A percentile compares a stretch with the other conserved stretches of the same genome.
These are phyloP conservation scores for Saccharum hybrid DNA, from an alignment of 202 grass and related monocot species.

Conservation along the genomic window DNA sequence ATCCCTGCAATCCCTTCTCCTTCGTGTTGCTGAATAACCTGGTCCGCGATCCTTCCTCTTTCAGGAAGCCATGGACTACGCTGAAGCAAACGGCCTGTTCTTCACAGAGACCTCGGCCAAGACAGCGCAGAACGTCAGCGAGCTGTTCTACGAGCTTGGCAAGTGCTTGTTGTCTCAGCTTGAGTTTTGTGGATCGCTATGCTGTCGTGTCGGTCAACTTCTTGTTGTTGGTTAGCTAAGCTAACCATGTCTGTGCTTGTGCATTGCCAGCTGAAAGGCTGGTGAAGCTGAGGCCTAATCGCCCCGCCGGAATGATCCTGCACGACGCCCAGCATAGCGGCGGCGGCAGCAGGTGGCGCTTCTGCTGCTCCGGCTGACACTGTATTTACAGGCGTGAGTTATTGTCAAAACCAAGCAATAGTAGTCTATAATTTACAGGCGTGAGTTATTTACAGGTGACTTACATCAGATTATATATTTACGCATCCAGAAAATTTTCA, in stretches of 20 bases:
- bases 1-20: not conserved
- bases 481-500: not conserved
- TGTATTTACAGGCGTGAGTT: conserved; percentile 10
- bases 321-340: conserved; percentile 24
- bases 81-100: conserved; percentile 70
- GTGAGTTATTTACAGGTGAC: not conserved
- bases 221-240: not conserved
- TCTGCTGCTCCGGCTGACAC: conserved; percentile 69
- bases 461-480: not conserved
- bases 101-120: conserved; percentile 76
- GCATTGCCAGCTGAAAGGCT: conserved; percentile 63
- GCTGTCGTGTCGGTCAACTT: too few relatives aligned
- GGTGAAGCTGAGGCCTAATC: conserved; percentile 50
- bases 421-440: conserved; percentile 3
- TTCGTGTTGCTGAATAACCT: too few relatives aligned
- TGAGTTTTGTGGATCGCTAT: not conserved
- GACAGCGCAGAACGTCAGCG: conserved; percentile 68
- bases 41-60: not conserved
- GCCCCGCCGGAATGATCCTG: conserved; percentile 49
- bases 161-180: not conserved
- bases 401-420: not conserved
- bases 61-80: conserved; percentile 69
- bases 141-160: conserved; percentile 50
- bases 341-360: conserved; percentile 27
- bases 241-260: not conserved